Evolutionary conservation across 495 filamentous ascomycete species (phyloP), one percentile per base, ranked within the genome.

Genomic region (Xylaria bambusicola): DNA sequence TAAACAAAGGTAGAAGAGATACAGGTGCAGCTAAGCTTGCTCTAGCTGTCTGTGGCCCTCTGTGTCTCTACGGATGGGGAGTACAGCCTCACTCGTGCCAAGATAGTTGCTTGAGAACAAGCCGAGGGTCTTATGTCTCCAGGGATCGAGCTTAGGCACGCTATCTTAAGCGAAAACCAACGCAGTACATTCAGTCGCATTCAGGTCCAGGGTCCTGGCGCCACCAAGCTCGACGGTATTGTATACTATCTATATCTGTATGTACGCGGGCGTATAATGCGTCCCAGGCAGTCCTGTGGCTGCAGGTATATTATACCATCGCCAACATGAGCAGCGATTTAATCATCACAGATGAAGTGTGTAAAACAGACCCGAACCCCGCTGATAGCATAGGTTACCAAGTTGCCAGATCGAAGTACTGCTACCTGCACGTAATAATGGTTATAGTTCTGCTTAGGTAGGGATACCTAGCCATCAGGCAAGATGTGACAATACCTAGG

Each of bases 61-160:
- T n/a, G n/a, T n/a, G n/a, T n/a, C n/a, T n/a, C n/a, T n/a, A n/a
- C n/a, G n/a, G 6, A 6, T 4, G 6, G 46, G 23, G n/a, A 33
- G 46, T 48, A 17, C 42, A 57, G 54, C 54, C 54, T 47, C 54
- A 40, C 29, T 48, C 42, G 29, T 29, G 29, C 42, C 42, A 57
- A 48, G 27, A 33, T 10, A 5, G 5, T 33, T n/a, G 27, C 35
- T 3, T 7, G 42, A 9, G 48, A 10, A 5, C 29, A 38, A 13
- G 15, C 20, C 27, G 31, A 17, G 29, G 20, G 44, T 36, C 21
- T 36, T 10, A 21, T 7, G 41, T 35, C 18, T 31, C 10, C 17
- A 41, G 26, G 41, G 42, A 57, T 35, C 26, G 47, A 57, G 36
- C 54, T 57, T 29, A 48, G 44, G 38, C 18, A 48, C 17, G 44